phyloP scores from a whole-genome alignment of 257 asterid genomes.

The Salvia miltiorrhiza region DNA sequence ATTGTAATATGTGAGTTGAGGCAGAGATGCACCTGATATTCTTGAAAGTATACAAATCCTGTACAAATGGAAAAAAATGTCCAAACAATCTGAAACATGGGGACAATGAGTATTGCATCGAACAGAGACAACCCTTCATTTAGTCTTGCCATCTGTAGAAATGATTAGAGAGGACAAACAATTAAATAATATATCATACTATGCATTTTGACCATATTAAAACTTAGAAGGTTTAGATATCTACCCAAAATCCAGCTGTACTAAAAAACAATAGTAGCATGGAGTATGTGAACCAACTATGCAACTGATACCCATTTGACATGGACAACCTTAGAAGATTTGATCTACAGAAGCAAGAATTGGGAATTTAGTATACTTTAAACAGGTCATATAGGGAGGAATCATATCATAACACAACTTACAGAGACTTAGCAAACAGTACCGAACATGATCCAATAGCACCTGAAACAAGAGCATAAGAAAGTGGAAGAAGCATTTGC shows the following conservation, averaged over 20 bases:
- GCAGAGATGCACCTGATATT: slow-evolving; percentile 71
- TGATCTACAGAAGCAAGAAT: slow-evolving; percentile 55
- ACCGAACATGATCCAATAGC: slow-evolving; percentile 96
- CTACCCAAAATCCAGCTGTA: slow-evolving; percentile 99
- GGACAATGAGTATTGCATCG: slow-evolving; percentile 95
- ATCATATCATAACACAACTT: slow-evolving; percentile 33
- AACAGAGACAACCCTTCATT: slow-evolving; percentile 90
- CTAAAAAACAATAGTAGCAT: slow-evolving; percentile 77
- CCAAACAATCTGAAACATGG: slow-evolving; percentile 99
- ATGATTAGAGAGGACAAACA: slow-evolving; percentile 19
- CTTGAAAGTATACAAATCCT: slow-evolving; percentile 96
- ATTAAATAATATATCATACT: slow-evolving; percentile 7
- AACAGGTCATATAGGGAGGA: slow-evolving; percentile 15
- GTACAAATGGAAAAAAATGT: slow-evolving; percentile 96
- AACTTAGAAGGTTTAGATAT: slow-evolving; percentile 9
- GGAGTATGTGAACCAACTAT: slow-evolving; percentile 95
- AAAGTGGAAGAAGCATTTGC: slow-evolving; percentile 91
- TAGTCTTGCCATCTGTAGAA: slow-evolving; percentile 85
- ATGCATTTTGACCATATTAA: not conserved
- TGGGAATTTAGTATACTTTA: slow-evolving; percentile 18
- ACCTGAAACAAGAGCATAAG: slow-evolving; percentile 95
- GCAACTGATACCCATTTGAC: slow-evolving; percentile 79
- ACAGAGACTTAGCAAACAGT: slow-evolving; percentile 93
- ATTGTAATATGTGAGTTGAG: not conserved
- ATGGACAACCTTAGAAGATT: slow-evolving; percentile 83